Percentiles rank a stretch among this genome's conserved stretches.
These are phyloP conservation scores for Erigeron canadensis DNA, from an alignment of 129 eudicot species.

Conservation along the genomic window DNA sequence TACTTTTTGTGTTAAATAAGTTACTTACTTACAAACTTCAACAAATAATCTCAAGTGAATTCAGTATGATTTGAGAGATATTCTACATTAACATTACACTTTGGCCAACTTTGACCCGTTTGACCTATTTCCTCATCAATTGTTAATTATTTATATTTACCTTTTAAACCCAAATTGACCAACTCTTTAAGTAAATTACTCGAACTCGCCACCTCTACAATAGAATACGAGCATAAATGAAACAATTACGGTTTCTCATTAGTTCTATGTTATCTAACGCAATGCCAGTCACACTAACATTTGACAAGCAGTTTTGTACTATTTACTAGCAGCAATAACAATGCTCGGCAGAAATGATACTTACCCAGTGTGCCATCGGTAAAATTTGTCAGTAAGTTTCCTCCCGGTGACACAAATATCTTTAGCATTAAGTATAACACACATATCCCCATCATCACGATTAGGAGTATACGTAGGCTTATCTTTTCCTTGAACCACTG, in stretches of 20 bases:
- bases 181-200: background rate
- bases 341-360: conserved; percentile 7
- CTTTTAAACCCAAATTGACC: background rate
- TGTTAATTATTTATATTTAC: too few species aligned
- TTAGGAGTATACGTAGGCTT: conserved; percentile 87
- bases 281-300: background rate
- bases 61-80: background rate
- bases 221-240: too few species aligned
- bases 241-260: too few species aligned
- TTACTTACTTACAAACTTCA: too few species aligned
- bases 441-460: conserved; percentile 93
- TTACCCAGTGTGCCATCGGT: conserved; percentile 94
- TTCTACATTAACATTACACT: background rate
- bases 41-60: too few species aligned
- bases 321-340: background rate
- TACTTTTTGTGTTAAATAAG: too few species aligned
- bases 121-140: too few species aligned
- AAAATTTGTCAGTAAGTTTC: conserved; percentile 78
- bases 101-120: background rate
- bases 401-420: conserved; percentile 85
- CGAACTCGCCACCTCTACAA: background rate
- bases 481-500: conserved; percentile 90
- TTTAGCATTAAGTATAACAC: conserved; percentile 80
- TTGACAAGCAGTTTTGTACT: background rate
- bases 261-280: too few species aligned